phyloP scores from a whole-genome alignment of 768 basidiomycete genomes.

The Kwoniella mangroviensis region DNA sequence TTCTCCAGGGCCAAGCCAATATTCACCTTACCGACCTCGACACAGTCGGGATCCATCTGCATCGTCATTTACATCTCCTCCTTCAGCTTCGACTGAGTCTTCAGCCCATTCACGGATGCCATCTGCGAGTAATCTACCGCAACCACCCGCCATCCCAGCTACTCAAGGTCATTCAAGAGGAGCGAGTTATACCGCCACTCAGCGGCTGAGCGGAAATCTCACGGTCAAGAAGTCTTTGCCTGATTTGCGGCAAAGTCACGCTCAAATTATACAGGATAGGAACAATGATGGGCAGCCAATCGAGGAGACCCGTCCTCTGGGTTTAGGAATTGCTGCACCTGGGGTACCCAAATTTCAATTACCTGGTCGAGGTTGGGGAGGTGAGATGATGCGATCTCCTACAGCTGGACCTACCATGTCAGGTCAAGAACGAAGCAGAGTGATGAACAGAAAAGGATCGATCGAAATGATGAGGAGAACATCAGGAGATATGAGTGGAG shows the following conservation, averaged over 20 bases:
- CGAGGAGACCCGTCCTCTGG: slow-evolving; percentile 32
- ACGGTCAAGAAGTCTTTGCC: slow-evolving; percentile 80
- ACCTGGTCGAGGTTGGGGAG: slow-evolving; percentile 18
- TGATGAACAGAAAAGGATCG: slow-evolving; percentile 33
- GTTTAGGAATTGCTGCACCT: slow-evolving; percentile 41
- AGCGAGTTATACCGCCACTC: slow-evolving; percentile 51
- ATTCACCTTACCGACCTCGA: slow-evolving; percentile 6
- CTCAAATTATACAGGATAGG: slow-evolving; percentile 58
- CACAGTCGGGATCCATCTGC: slow-evolving; percentile 33
- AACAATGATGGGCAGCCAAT: slow-evolving; percentile 30
- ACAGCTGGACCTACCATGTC: slow-evolving; percentile 12
- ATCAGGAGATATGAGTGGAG: slow-evolving; percentile 24
- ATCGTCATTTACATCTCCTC: slow-evolving; percentile 34
- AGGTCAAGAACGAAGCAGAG: slow-evolving; percentile 10
- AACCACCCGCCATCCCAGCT: slow-evolving; percentile 34
- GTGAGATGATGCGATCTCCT: slow-evolving; percentile 25
- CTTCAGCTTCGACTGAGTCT: slow-evolving; percentile 36
- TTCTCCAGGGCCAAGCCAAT: slow-evolving; percentile 12
- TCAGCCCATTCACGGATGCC: slow-evolving; percentile 63
- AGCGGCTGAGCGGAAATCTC: slow-evolving; percentile 47
- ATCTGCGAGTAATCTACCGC: slow-evolving; percentile 61
- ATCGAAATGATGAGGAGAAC: slow-evolving; percentile 40
- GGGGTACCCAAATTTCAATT: slow-evolving; percentile 25
- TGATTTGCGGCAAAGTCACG: slow-evolving; percentile 68
- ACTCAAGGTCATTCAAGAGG: slow-evolving; percentile 44